phyloP scores from a whole-genome alignment of 495 filamentous ascomycete genomes.

The Hyaloscypha finlandica region DNA sequence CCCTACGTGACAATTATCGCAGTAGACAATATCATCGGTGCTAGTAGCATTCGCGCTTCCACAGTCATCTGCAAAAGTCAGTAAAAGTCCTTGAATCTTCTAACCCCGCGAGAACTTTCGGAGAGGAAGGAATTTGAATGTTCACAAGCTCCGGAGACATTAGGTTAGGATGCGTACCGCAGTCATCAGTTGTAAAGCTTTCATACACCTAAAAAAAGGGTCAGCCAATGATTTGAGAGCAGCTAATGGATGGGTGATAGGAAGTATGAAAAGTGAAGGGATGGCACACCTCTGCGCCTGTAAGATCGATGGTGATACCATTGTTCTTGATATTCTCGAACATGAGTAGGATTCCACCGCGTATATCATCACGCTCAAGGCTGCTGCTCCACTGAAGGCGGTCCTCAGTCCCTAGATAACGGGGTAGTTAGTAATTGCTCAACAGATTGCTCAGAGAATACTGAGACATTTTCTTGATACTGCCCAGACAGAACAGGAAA shows the following conservation, averaged over 20 bases:
- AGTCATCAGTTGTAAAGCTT: background rate
- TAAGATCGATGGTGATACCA: background rate
- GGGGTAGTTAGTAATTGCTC: too few relatives aligned
- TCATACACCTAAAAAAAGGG: background rate
- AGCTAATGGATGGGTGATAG: too few relatives aligned
- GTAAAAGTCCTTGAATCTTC: background rate
- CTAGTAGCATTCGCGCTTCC: background rate
- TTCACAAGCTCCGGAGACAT: background rate
- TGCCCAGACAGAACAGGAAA: too few relatives aligned
- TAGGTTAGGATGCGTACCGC: background rate
- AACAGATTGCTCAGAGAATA: too few relatives aligned
- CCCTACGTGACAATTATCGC: background rate
- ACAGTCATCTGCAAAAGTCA: background rate
- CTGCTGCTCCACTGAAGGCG: background rate
- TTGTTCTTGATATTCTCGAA: background rate
- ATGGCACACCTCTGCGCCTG: background rate
- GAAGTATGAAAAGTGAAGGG: background rate
- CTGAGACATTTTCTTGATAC: too few relatives aligned
- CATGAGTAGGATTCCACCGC: background rate
- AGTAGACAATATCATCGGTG: background rate
- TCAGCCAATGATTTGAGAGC: too few relatives aligned
- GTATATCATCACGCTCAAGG: background rate
- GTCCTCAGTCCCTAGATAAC: background rate
- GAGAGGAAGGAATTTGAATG: background rate
- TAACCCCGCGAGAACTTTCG: background rate